Evolutionary conservation across 2,329 filamentous ascomycete genomes (phyloP).

Genomic region (Sclerotinia borealis): DNA sequence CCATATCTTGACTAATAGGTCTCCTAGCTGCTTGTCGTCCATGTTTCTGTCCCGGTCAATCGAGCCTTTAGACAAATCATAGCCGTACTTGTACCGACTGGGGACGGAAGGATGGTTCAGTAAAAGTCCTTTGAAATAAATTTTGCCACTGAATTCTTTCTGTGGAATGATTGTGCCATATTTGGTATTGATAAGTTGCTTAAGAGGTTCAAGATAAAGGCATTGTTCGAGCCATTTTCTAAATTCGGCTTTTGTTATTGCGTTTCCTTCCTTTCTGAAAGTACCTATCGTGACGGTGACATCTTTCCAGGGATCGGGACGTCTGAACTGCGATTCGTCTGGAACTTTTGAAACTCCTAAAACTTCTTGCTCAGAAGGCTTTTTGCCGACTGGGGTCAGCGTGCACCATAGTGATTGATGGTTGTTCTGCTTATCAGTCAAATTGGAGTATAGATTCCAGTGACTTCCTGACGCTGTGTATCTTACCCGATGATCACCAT

Average conservation of each 20-base stretch:
- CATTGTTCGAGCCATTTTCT: constrained; percentile 17
- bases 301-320: constrained; percentile 18
- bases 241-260: not conserved
- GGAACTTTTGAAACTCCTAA: not conserved
- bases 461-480: constrained; percentile 13
- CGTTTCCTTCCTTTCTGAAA: not conserved
- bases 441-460: no score
- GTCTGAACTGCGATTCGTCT: not conserved
- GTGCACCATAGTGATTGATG: constrained; percentile 16
- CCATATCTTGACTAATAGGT: constrained; percentile 17
- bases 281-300: constrained; percentile 21
- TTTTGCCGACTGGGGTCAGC: constrained; percentile 2
- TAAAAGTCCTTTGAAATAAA: constrained; percentile 22
- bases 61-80: constrained; percentile 13
- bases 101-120: not conserved
- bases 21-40: constrained; percentile 6
- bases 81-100: constrained; percentile 13
- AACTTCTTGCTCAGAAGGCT: not conserved
- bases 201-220: constrained; percentile 14
- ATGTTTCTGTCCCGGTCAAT: constrained; percentile 20
- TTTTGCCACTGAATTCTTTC: not conserved
- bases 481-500: constrained; percentile 18
- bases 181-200: constrained; percentile 7
- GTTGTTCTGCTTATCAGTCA: no score
- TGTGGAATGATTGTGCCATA: constrained; percentile 16